These are phyloP conservation scores for Candida boidinii DNA, from an alignment of 805 yeast genomes.

Conservation along the genomic window DNA sequence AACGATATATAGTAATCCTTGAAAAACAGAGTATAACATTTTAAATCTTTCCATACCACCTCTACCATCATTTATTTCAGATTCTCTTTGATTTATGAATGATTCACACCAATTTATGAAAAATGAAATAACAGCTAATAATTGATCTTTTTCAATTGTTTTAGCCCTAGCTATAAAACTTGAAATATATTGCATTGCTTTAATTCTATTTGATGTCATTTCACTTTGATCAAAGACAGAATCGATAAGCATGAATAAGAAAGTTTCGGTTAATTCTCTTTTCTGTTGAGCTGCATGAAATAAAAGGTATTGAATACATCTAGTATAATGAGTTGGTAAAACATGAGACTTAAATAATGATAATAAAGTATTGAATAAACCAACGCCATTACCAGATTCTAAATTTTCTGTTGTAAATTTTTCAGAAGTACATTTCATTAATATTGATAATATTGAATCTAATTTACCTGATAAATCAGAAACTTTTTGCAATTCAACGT, in stretches of 20 bases:
- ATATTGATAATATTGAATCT: slow-evolving; percentile 55
- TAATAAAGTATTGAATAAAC: slow-evolving; percentile 63
- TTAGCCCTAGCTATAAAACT: slow-evolving; percentile 87
- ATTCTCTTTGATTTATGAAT: slow-evolving; percentile 77
- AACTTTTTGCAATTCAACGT: slow-evolving; percentile 37
- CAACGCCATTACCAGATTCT: slow-evolving; percentile 55
- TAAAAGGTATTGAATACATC: slow-evolving; percentile 76
- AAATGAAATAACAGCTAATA: slow-evolving; percentile 75
- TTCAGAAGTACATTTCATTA: slow-evolving; percentile 42
- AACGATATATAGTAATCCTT: slow-evolving; percentile 82
- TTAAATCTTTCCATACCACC: slow-evolving; percentile 89
- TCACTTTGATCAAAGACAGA: slow-evolving; percentile 67
- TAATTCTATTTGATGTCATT: slow-evolving; percentile 66
- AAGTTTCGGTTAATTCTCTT: slow-evolving; percentile 78
- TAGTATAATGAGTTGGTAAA: slow-evolving; percentile 86
- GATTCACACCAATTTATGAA: slow-evolving; percentile 77
- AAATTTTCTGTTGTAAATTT: slow-evolving; percentile 44
- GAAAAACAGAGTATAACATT: slow-evolving; percentile 84
- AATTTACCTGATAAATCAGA: slow-evolving; percentile 56
- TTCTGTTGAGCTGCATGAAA: slow-evolving; percentile 78
- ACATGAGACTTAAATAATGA: slow-evolving; percentile 75
- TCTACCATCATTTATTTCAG: slow-evolving; percentile 55
- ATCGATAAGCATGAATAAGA: slow-evolving; percentile 72
- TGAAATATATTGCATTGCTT: slow-evolving; percentile 86
- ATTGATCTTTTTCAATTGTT: slow-evolving; percentile 59